phyloP scores from a whole-genome alignment of 768 basidiomycete genomes.

The Kwoniella bestiolae region DNA sequence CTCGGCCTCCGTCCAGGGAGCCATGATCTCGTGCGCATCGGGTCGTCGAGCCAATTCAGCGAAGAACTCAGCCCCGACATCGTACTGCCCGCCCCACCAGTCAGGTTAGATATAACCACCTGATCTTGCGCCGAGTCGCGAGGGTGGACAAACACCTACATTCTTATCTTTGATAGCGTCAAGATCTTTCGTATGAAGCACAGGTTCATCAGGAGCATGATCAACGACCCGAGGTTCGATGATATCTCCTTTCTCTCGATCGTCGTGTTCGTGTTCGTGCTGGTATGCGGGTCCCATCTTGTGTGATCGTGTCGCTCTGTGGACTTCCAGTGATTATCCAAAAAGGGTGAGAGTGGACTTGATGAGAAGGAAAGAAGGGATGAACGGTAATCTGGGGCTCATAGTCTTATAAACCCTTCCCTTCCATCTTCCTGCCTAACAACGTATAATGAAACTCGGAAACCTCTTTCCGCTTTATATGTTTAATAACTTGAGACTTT shows the following conservation, averaged over 20 bases:
- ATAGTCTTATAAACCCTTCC: too few relatives aligned
- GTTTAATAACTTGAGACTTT: too few relatives aligned
- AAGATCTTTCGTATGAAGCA: conserved; percentile 15
- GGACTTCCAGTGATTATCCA: too few relatives aligned
- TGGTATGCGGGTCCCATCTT: conserved; percentile 2
- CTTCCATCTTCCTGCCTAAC: too few relatives aligned
- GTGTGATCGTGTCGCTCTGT: neutral
- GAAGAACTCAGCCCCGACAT: conserved; percentile 26
- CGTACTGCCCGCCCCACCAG: conserved; percentile 11
- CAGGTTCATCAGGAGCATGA: conserved; percentile 11
- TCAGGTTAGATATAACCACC: neutral
- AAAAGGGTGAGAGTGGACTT: too few relatives aligned
- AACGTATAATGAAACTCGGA: too few relatives aligned
- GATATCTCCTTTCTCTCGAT: conserved; percentile 10
- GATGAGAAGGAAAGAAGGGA: too few relatives aligned
- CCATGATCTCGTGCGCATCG: conserved; percentile 26
- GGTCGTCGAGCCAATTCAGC: conserved; percentile 24
- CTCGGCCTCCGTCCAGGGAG: conserved; percentile 32
- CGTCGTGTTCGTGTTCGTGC: neutral
- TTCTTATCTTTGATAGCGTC: conserved; percentile 13
- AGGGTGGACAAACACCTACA: conserved; percentile 8
- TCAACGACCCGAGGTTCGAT: neutral
- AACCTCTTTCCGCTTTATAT: too few relatives aligned
- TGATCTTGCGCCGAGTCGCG: neutral
- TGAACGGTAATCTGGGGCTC: too few relatives aligned